phyloP scores from a whole-genome alignment of 352 stramenopile genomes.

The Globisporangium cederbergense region DNA sequence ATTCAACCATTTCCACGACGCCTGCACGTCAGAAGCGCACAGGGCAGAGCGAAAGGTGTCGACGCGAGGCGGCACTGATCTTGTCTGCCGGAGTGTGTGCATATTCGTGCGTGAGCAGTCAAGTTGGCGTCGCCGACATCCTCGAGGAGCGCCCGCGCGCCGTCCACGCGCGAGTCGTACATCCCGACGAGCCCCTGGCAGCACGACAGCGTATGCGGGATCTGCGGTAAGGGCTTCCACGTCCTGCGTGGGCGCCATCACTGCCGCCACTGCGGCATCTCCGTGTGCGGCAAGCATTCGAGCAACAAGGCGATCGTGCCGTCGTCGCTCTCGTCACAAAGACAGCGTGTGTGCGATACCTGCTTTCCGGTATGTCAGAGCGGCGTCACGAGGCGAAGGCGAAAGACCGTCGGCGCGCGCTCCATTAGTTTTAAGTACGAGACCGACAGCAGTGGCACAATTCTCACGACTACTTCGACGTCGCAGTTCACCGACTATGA shows the following conservation, averaged over 20 bases:
- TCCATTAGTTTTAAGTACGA: conserved; percentile 13
- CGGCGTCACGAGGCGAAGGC: conserved; percentile 15
- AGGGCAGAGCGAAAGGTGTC: not conserved
- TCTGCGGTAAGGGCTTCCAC: conserved; percentile 59
- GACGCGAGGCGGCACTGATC: not conserved
- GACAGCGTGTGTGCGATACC: conserved; percentile 71
- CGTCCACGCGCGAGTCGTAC: conserved; percentile 36
- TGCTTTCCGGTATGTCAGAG: conserved; percentile 57
- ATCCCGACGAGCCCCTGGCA: conserved; percentile 61
- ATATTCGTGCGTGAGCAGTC: not conserved
- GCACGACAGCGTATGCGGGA: conserved; percentile 46
- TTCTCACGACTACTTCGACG: conserved; percentile 3
- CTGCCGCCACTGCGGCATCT: conserved; percentile 71
- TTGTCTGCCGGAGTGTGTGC: not conserved
- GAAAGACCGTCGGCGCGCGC: conserved; percentile 18
- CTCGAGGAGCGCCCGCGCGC: conserved; percentile 10
- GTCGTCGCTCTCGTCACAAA: conserved; percentile 54
- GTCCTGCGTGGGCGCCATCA: conserved; percentile 70
- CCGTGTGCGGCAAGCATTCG: conserved; percentile 75
- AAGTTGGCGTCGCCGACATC: conserved; percentile 1
- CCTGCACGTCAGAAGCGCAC: not conserved
- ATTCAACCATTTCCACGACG: conserved; percentile 4
- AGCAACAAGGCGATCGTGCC: conserved; percentile 61
- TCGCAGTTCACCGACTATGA: conserved; percentile 6
- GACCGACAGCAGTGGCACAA: conserved; percentile 12